These are phyloP conservation scores for Simplicillium aogashimaense DNA, from an alignment of 2,329 filamentous ascomycete species.

Conservation along the genomic window DNA sequence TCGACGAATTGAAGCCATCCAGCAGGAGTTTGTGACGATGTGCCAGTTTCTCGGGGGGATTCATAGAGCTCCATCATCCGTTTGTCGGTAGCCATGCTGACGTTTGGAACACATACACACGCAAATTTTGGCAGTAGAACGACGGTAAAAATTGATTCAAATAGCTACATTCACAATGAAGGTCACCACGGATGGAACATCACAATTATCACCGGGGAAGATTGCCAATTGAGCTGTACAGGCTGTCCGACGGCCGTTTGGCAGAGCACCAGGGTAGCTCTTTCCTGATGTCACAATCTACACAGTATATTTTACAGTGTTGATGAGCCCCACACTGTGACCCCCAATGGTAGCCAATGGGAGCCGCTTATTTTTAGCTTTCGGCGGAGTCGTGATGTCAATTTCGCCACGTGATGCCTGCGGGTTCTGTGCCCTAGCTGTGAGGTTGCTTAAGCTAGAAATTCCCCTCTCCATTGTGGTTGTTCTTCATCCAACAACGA, in stretches of 20 bases:
- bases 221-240: no score
- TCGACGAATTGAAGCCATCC: constrained; percentile 3
- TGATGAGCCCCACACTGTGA: neutral
- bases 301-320: neutral
- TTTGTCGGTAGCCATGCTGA: neutral
- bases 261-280: neutral
- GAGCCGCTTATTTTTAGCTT: no score
- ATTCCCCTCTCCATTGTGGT: constrained; percentile 17
- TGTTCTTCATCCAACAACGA: constrained; percentile 33
- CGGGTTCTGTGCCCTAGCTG: constrained; percentile 27
- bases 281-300: neutral
- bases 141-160: no score
- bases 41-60: no score
- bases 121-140: no score
- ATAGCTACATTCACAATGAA: no score
- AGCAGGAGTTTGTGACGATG: neutral
- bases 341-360: neutral
- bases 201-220: no score
- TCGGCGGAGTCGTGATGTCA: no score
- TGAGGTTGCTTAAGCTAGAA: constrained; percentile 18
- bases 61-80: neutral
- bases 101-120: no score
- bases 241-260: no score
- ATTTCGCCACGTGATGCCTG: constrained; percentile 19
- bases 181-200: no score